Evolutionary conservation across 768 basidiomycete species (phyloP).

Genomic region (Lentinula boryana): DNA sequence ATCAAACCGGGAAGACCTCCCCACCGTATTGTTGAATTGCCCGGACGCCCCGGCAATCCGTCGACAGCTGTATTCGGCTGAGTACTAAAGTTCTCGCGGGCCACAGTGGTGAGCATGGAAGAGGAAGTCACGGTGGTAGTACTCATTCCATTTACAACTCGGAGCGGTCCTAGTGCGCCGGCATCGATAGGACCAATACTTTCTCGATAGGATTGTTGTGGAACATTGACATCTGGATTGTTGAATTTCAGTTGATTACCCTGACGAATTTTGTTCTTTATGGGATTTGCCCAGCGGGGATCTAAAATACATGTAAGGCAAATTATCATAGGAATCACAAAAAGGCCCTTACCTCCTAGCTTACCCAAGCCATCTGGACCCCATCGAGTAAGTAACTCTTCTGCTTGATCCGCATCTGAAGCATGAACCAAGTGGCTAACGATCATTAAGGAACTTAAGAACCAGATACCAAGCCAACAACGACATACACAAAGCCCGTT

Average conservation of each 20-base stretch:
- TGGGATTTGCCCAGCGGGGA: constrained; percentile 84
- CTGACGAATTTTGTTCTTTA: constrained; percentile 71
- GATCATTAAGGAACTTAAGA: constrained; percentile 15
- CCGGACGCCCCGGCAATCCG: constrained; percentile 49
- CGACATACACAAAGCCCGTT: constrained; percentile 75
- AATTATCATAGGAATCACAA: constrained; percentile 19
- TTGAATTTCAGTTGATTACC: constrained; percentile 65
- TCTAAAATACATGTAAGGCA: constrained; percentile 36
- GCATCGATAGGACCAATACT: constrained; percentile 33
- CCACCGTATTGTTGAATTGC: constrained; percentile 58
- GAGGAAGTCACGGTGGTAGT: constrained; percentile 42
- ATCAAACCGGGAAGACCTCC: constrained; percentile 41
- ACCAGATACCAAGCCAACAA: constrained; percentile 7
- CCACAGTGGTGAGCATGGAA: constrained; percentile 70
- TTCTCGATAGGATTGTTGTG: constrained; percentile 45
- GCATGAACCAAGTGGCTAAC: constrained; percentile 85
- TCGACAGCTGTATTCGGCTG: constrained; percentile 29
- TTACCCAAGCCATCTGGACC: constrained; percentile 86
- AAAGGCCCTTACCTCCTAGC: constrained; percentile 60
- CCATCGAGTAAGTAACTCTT: constrained; percentile 83
- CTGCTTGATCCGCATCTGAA: constrained; percentile 84
- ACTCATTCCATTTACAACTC: constrained; percentile 77
- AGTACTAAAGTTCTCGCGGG: constrained; percentile 53
- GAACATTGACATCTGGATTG: constrained; percentile 70
- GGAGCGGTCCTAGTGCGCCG: constrained; percentile 47